Evolutionary conservation across 495 filamentous ascomycete species (phyloP).

Genomic region (Penicillium bovifimosum): DNA sequence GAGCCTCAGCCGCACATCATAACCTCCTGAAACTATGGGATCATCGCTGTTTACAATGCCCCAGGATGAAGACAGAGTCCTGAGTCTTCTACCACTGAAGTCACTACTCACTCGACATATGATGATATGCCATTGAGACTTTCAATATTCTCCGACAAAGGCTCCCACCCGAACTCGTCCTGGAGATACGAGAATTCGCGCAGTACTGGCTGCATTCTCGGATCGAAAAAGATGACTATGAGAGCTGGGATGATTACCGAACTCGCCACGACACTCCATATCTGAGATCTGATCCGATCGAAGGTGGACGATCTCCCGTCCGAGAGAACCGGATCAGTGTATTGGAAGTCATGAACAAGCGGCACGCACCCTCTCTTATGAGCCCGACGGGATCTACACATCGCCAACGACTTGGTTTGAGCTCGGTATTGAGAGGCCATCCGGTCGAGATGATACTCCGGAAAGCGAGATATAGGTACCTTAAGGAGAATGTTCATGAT

Average conservation of each 20-base stretch:
- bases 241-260: neutral
- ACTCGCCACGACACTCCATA: neutral
- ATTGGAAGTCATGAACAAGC: constrained; percentile 51
- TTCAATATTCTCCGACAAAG: neutral
- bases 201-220: neutral
- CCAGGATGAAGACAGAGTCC: neutral
- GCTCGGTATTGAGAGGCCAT: constrained; percentile 47
- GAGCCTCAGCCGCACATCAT: neutral
- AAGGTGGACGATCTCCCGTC: constrained; percentile 1
- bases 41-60: neutral
- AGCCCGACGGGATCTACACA: constrained; percentile 35
- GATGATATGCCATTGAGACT: neutral
- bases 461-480: neutral
- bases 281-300: neutral
- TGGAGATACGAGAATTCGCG: neutral
- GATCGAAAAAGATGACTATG: neutral
- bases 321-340: constrained; percentile 54
- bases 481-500: constrained; percentile 5
- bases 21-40: neutral
- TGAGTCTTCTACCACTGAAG: too few relatives aligned
- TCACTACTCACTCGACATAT: neutral
- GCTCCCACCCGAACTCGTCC: constrained; percentile 3
- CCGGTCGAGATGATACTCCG: neutral
- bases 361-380: constrained; percentile 37
- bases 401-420: constrained; percentile 61